Percentiles rank a stretch among this genome's conserved stretches.
Conservation (phyloP, 352 stramenopile species). For the Pythium brassicae region DNA sequence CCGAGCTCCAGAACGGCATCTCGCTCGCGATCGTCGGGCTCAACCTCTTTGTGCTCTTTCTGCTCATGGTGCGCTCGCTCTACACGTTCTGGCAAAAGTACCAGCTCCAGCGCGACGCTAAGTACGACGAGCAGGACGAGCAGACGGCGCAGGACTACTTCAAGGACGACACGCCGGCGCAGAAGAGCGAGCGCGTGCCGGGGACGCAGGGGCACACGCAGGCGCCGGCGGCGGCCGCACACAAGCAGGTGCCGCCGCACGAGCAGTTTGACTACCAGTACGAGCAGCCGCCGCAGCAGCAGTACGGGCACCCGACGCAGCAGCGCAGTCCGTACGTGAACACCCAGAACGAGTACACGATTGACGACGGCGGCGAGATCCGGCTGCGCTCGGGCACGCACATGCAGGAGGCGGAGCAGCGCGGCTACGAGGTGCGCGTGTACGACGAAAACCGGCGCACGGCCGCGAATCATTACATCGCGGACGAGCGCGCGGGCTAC, state of each 20-base stretch:
- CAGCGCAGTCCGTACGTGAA: conserved; percentile 43
- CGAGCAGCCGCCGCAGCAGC: conserved; percentile 12
- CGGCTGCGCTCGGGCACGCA: conserved; percentile 51
- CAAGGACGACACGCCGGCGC: conserved; percentile 52
- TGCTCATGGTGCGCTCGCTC: conserved; percentile 61
- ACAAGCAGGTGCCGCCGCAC: conserved; percentile 12
- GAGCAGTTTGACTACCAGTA: conserved; percentile 7
- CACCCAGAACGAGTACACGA: conserved; percentile 16
- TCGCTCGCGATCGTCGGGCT: conserved; percentile 64
- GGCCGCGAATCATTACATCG: conserved; percentile 51
- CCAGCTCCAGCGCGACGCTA: conserved; percentile 55
- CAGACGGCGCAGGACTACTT: conserved; percentile 61
- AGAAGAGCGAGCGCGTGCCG: conserved; percentile 25
- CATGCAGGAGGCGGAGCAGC: conserved; percentile 20
- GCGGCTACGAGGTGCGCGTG: conserved; percentile 24
- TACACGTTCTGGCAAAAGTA: conserved; percentile 76
- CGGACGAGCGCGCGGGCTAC: conserved; percentile 33
- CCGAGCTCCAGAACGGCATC: conserved; percentile 60
- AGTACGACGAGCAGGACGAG: conserved; percentile 52
- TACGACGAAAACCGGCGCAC: conserved; percentile 36
- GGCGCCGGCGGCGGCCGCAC: not conserved
- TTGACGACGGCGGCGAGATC: conserved; percentile 36
- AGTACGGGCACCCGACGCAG: not conserved
- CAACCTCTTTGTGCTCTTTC: conserved; percentile 60
- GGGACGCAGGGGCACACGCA: conserved; percentile 15